Percentiles rank a stretch among this genome's conserved stretches.
phyloP scores from a whole-genome alignment of 306 rosid species.

The Trifolium subterraneum region DNA sequence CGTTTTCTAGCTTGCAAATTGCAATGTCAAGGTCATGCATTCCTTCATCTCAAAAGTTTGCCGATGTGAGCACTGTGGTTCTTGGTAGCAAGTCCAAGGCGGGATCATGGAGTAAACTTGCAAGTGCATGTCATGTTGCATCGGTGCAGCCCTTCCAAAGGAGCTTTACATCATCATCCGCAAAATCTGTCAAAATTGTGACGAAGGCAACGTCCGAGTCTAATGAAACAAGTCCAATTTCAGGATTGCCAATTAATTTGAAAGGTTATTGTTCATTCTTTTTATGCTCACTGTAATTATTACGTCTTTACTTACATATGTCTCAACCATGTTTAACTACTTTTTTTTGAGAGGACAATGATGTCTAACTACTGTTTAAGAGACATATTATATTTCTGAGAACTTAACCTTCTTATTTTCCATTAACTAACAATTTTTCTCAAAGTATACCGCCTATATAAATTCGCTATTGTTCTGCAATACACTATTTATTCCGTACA shows the following conservation, averaged over 20 bases:
- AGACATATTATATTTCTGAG: background rate
- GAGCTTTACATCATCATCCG: conserved; percentile 60
- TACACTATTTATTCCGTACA: too few relatives aligned
- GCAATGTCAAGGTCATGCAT: conserved; percentile 66
- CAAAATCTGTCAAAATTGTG: conserved; percentile 48
- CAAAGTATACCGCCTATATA: too few relatives aligned
- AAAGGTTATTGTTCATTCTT: conserved; percentile 58
- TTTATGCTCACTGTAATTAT: background rate
- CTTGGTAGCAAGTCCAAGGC: conserved; percentile 55
- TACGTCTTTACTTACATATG: conserved; percentile 15
- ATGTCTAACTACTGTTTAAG: background rate
- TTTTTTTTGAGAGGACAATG: background rate
- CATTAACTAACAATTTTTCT: background rate
- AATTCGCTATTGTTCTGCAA: too few relatives aligned
- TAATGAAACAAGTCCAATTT: conserved; percentile 54
- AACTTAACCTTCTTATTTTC: background rate
- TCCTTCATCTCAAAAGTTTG: conserved; percentile 59
- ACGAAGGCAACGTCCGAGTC: conserved; percentile 75
- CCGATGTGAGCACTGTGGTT: conserved; percentile 47
- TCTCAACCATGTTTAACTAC: conserved; percentile 29
- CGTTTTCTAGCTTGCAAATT: conserved; percentile 78
- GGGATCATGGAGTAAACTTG: conserved; percentile 64
- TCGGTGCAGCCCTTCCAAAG: conserved; percentile 57
- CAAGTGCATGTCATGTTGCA: conserved; percentile 58
- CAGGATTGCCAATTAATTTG: conserved; percentile 82